Evolutionary conservation across 2,329 filamentous ascomycete genomes (phyloP), one percentile per base, ranked within the genome.

Genomic region (Orbilia quercus): DNA sequence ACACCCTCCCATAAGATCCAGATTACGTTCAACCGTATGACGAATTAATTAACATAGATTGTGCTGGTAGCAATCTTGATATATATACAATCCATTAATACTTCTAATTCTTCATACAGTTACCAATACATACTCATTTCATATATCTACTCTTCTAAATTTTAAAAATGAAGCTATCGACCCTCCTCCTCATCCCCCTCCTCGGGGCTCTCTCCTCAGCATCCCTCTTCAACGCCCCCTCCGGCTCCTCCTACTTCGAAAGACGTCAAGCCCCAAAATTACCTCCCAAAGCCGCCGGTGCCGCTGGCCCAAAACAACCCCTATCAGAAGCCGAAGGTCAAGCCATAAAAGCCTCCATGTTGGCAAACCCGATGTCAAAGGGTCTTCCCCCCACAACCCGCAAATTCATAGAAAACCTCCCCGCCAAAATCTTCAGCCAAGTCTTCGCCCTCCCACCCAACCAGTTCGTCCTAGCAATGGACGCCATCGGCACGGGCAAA

Each of bases 231-330:
- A 23, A 5, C 25, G 14, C 4, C 14, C 4, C 9, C 1, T n/a
- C 9, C 34, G 12, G 23, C 4, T 34, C 23, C 31, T n/a, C 4
- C 28, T 11, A 9, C 23, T 34, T 53, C 25, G 48, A 53, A 9
- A 53, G 16, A 34, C 48, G 48, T 6, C 48, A 53, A 16, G 20
- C 44, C 34, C 25, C 48, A 53, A 53, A n/a, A 22, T 6, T 16
- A 36, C 23, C n/a, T 23, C 25, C 22, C 48, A 28, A 25, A n/a
- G n/a, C n/a, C n/a, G n/a, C n/a, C n/a, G n/a, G n/a, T n/a, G n/a
- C n/a, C n/a, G n/a, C n/a, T n/a, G n/a, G n/a, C n/a, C n/a, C n/a
- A n/a, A n/a, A 31, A 31, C 28, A 31, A 9, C 28, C 28, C 28
- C 28, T 31, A 31, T 5, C 28, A 31, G 28, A 31, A 31, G 28